phyloP scores from a whole-genome alignment of 2,329 filamentous ascomycete species.

The Diplocarpon mali region DNA sequence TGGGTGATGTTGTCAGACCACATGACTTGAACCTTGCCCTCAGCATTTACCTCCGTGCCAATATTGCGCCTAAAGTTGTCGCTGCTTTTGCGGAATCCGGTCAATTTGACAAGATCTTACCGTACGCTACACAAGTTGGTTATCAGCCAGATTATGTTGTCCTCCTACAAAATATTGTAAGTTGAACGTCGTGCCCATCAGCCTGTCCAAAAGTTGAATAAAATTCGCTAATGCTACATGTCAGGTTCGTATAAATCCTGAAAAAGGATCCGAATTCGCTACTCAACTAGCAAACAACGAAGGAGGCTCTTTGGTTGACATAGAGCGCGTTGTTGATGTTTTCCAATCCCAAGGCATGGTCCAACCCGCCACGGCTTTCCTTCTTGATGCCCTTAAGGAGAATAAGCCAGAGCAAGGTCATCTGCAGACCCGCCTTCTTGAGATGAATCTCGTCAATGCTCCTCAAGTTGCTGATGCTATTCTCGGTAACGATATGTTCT shows the following conservation, averaged over 20 bases:
- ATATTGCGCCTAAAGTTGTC: constrained; percentile 86
- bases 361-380: constrained; percentile 94
- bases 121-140: constrained; percentile 73
- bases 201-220: background rate
- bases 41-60: constrained; percentile 81
- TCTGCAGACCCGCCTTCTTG: constrained; percentile 84
- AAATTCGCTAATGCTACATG: constrained; percentile 43
- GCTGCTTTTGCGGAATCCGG: constrained; percentile 91
- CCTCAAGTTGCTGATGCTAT: constrained; percentile 98
- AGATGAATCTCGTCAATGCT: constrained; percentile 96
- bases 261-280: constrained; percentile 92
- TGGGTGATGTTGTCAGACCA: constrained; percentile 84
- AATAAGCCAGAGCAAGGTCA: constrained; percentile 90
- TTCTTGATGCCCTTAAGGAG: constrained; percentile 88
- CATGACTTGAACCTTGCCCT: constrained; percentile 85
- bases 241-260: constrained; percentile 53
- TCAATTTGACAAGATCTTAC: constrained; percentile 92
- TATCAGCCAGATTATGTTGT: constrained; percentile 95
- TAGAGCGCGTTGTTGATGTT: constrained; percentile 91
- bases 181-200: background rate
- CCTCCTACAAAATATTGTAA: constrained; percentile 71
- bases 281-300: constrained; percentile 85
- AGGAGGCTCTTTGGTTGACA: constrained; percentile 75
- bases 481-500: constrained; percentile 96
- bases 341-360: constrained; percentile 98